Percentiles rank a stretch among this genome's conserved stretches.
Conservation (phyloP, 148 eudicot species). For the Cornus suecica region DNA sequence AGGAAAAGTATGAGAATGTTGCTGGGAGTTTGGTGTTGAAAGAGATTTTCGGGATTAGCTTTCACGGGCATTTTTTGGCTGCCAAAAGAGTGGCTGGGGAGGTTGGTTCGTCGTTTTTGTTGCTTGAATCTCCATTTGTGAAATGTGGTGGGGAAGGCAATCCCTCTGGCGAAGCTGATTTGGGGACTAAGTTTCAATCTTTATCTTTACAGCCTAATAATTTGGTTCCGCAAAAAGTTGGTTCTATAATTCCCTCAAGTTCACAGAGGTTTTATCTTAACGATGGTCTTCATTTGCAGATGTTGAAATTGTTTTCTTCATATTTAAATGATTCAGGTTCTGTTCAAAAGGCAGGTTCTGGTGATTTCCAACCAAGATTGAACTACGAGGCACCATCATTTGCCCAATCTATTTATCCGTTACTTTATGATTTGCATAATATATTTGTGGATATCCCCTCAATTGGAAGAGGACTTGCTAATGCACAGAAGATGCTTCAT, state of each 20-base stretch:
- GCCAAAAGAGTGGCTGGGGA: slow-evolving; percentile 74
- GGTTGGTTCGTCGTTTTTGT: slow-evolving; percentile 68
- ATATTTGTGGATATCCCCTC: slow-evolving; percentile 77
- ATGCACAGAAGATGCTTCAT: slow-evolving; percentile 54
- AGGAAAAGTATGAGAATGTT: slow-evolving; percentile 64
- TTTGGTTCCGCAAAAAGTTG: slow-evolving; percentile 45
- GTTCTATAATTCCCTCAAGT: slow-evolving; percentile 27
- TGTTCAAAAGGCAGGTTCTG: slow-evolving; percentile 18
- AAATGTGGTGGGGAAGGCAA: slow-evolving; percentile 25
- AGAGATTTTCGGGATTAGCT: slow-evolving; percentile 84
- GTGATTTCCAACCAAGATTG: slow-evolving; percentile 30
- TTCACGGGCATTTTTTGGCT: slow-evolving; percentile 57
- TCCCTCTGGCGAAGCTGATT: slow-evolving; percentile 24
- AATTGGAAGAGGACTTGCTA: slow-evolving; percentile 56
- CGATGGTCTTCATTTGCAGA: slow-evolving; percentile 50
- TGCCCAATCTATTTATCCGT: slow-evolving; percentile 67
- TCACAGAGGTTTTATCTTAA: slow-evolving; percentile 36
- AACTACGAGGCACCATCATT: slow-evolving; percentile 74
- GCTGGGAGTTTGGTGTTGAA: slow-evolving; percentile 81
- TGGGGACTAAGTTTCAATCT: slow-evolving; percentile 32
- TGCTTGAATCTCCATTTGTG: slow-evolving; percentile 52
- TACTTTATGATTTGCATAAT: slow-evolving; percentile 68
- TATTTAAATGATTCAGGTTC: slow-evolving; percentile 30
- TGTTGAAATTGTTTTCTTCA: slow-evolving; percentile 48
- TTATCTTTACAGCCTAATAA: slow-evolving; percentile 43